Conservation (phyloP, 257 asterid genomes). For the Solanum acaule region DNA sequence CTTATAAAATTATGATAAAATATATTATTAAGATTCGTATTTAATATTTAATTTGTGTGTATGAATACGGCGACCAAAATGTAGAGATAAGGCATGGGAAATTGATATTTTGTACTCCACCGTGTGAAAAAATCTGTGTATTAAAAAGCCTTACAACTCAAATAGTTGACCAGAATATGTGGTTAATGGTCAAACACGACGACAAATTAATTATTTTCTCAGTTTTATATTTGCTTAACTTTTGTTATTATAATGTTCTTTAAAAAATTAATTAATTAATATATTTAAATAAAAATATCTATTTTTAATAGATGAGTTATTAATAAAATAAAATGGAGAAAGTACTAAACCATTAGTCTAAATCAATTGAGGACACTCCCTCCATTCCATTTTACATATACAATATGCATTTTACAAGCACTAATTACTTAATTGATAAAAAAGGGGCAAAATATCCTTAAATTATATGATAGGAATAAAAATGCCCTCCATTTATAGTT, state of each 20-base stretch:
- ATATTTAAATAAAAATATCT: too few relatives aligned
- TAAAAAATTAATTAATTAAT: too few relatives aligned
- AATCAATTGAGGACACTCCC: background rate
- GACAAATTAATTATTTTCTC: too few relatives aligned
- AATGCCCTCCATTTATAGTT: too few relatives aligned
- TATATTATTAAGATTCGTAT: background rate
- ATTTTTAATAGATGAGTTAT: background rate
- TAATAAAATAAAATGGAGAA: too few relatives aligned
- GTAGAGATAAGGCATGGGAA: background rate
- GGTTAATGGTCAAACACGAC: background rate
- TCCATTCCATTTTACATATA: background rate
- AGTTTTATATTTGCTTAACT: too few relatives aligned
- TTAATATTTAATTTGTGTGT: background rate
- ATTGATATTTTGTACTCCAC: background rate
- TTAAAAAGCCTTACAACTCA: background rate
- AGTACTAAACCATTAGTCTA: background rate
- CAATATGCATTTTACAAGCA: background rate
- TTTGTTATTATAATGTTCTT: too few relatives aligned
- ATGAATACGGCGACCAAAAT: background rate
- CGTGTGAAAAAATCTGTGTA: background rate
- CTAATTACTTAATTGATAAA: background rate
- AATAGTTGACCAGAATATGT: background rate
- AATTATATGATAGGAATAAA: too few relatives aligned
- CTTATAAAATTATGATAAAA: too few relatives aligned
- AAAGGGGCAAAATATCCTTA: too few relatives aligned